phyloP scores from a whole-genome alignment of 2,329 filamentous ascomycete genomes.

The Incumbomyces lentus region DNA sequence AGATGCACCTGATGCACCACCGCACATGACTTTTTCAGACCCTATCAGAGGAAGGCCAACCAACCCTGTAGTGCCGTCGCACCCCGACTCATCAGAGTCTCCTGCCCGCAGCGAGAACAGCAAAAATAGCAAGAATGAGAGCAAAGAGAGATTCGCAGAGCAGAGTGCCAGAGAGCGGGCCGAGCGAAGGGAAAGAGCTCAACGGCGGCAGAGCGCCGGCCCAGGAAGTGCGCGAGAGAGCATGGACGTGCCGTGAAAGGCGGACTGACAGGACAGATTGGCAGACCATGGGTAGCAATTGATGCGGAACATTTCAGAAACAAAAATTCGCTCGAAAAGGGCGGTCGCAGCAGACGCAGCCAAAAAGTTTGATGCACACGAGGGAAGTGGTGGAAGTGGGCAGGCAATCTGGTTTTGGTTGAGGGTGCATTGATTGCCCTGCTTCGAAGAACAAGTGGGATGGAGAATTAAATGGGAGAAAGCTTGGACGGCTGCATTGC shows the following conservation, averaged over 20 bases:
- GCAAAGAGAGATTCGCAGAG: constrained; percentile 5
- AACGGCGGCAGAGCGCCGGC: background rate
- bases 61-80: background rate
- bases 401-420: background rate
- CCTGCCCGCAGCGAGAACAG: background rate
- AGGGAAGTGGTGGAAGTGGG: no score
- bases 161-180: constrained; percentile 5
- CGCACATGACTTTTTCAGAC: background rate
- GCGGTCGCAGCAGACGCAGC: no score
- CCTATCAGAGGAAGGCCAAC: background rate
- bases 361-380: no score
- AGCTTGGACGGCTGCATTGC: no score
- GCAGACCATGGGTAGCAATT: no score
- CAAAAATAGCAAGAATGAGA: background rate
- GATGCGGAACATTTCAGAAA: no score
- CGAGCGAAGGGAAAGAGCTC: constrained; percentile 1
- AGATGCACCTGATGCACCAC: background rate
- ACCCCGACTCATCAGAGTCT: background rate
- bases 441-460: no score
- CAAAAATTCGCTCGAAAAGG: no score
- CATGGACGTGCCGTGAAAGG: background rate
- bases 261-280: background rate
- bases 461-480: no score
- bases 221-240: background rate
- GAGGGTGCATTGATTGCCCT: no score